Conservation (phyloP, 1,284 basidiomycete genomes). For the Neonothopanus nambi region DNA sequence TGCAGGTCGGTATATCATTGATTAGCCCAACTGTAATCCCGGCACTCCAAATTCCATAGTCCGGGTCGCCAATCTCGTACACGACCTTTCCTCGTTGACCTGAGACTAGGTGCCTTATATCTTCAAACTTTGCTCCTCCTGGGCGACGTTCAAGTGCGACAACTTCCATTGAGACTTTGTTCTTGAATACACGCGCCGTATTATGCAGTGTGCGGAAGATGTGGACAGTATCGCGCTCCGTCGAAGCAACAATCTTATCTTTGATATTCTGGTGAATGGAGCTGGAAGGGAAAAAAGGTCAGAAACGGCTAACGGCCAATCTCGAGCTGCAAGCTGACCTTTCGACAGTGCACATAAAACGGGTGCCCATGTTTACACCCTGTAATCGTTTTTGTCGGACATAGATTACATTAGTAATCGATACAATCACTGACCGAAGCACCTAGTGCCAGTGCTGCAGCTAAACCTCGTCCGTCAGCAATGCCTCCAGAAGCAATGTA, state of each 20-base stretch:
- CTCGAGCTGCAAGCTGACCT: conserved; percentile 46
- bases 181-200: conserved; percentile 89
- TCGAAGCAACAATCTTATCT: conserved; percentile 81
- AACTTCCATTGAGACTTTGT: conserved; percentile 79
- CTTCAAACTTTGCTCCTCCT: conserved; percentile 87
- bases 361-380: conserved; percentile 91
- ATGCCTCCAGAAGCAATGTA: conserved; percentile 91
- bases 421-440: conserved; percentile 61
- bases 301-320: background rate
- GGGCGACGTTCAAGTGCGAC: conserved; percentile 79
- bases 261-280: conserved; percentile 93
- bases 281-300: conserved; percentile 35
- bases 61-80: conserved; percentile 84
- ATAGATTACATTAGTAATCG: background rate
- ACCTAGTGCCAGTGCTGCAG: conserved; percentile 80
- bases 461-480: conserved; percentile 82
- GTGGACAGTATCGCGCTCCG: conserved; percentile 83
- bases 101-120: conserved; percentile 80
- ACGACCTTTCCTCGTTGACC: conserved; percentile 78
- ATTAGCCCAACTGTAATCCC: conserved; percentile 84
- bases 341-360: conserved; percentile 84
- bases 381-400: conserved; percentile 24
- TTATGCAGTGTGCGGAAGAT: conserved; percentile 90
- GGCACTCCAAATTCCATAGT: conserved; percentile 87
- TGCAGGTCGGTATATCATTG: conserved; percentile 84